phyloP scores from a whole-genome alignment of 768 basidiomycete genomes.

The Boletus insuetus region DNA sequence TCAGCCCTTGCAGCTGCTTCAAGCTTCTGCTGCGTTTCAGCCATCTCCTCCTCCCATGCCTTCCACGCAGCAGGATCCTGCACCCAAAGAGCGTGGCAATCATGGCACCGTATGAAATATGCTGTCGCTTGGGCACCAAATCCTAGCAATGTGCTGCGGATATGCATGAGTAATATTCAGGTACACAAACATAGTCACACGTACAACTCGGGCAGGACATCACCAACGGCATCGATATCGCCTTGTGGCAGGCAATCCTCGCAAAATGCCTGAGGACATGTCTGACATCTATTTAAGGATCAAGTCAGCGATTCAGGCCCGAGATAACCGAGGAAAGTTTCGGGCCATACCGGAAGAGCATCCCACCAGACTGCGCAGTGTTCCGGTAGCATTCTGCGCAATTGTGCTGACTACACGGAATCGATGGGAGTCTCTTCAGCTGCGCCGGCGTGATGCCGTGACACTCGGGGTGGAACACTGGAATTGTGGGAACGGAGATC shows the following conservation, averaged over 20 bases:
- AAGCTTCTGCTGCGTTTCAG: constrained; percentile 36
- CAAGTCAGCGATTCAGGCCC: neutral
- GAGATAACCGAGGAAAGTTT: neutral
- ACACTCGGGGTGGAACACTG: constrained; percentile 56
- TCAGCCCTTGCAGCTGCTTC: constrained; percentile 4
- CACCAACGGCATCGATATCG: constrained; percentile 51
- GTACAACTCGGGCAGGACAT: constrained; percentile 57
- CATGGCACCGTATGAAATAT: constrained; percentile 51
- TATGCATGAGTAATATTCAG: constrained; percentile 10
- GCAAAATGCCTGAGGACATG: constrained; percentile 58
- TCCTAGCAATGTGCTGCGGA: constrained; percentile 39
- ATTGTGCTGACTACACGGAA: constrained; percentile 49
- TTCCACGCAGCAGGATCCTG: constrained; percentile 36
- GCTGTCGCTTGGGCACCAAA: constrained; percentile 36
- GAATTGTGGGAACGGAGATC: neutral
- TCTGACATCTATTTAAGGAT: constrained; percentile 45
- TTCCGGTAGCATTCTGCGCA: constrained; percentile 45
- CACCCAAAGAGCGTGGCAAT: constrained; percentile 41
- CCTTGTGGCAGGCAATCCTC: constrained; percentile 57
- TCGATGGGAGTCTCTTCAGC: constrained; percentile 21
- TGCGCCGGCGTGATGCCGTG: constrained; percentile 37
- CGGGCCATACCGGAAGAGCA: constrained; percentile 50
- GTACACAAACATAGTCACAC: constrained; percentile 16
- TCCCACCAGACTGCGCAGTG: constrained; percentile 49
- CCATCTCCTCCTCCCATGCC: constrained; percentile 46